phyloP scores from a whole-genome alignment of 2,329 filamentous ascomycete genomes.

The Scedosporium minutisporum region DNA sequence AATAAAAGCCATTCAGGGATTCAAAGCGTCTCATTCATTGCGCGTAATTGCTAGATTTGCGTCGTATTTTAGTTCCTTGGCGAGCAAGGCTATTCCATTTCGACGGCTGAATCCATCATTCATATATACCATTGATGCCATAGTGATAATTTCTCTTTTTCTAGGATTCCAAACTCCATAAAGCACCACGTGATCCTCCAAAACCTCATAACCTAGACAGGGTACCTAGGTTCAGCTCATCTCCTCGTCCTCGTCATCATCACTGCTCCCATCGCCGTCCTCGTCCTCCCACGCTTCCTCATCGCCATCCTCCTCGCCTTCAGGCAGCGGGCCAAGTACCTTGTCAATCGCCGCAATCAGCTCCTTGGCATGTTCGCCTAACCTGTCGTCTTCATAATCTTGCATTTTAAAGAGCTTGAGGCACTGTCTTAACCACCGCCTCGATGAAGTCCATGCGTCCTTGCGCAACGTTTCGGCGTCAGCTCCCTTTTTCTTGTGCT shows the following conservation, averaged over 20 bases:
- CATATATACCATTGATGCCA: not conserved
- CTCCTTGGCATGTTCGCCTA: slow-evolving; percentile 67
- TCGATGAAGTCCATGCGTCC: slow-evolving; percentile 60
- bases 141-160: not conserved
- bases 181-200: not conserved
- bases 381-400: slow-evolving; percentile 75
- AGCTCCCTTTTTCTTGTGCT: slow-evolving; percentile 17
- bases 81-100: not conserved
- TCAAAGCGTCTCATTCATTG: not conserved
- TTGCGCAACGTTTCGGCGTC: slow-evolving; percentile 38
- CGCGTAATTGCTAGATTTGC: not conserved
- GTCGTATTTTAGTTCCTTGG: not conserved
- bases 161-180: not conserved
- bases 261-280: slow-evolving; percentile 37
- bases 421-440: slow-evolving; percentile 75
- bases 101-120: not conserved
- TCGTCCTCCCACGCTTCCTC: slow-evolving; percentile 45
- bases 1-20: not conserved
- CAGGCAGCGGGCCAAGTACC: slow-evolving; percentile 51
- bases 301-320: slow-evolving; percentile 45
- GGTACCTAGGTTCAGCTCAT: slow-evolving; percentile 33
- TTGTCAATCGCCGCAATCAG: slow-evolving; percentile 54
- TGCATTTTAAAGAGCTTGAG: slow-evolving; percentile 67
- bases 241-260: slow-evolving; percentile 44
- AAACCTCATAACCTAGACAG: not conserved